These are phyloP conservation scores for Kwoniella mangroviensis DNA, from an alignment of 768 basidiomycete genomes.

Conservation along the genomic window DNA sequence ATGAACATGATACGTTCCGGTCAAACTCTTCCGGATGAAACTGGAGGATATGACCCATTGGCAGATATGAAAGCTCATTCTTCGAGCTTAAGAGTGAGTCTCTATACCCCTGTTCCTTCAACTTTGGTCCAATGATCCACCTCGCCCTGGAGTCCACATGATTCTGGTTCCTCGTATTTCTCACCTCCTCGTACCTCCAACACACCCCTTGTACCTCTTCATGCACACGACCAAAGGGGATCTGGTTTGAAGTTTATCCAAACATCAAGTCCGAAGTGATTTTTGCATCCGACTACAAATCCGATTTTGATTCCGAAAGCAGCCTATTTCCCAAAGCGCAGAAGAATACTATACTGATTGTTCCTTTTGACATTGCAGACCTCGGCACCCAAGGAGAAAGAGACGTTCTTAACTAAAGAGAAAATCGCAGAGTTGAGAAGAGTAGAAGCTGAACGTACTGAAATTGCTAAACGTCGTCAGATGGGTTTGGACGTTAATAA, in stretches of 20 bases:
- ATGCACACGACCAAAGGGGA: too few relatives aligned
- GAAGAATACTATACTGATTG: background rate
- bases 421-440: constrained; percentile 79
- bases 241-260: too few relatives aligned
- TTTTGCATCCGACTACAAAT: too few relatives aligned
- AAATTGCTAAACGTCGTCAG: constrained; percentile 63
- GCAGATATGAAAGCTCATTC: constrained; percentile 80
- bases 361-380: constrained; percentile 13
- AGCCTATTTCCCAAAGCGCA: background rate
- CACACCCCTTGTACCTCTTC: too few relatives aligned
- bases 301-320: background rate
- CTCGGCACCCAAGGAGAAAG: constrained; percentile 63
- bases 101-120: background rate
- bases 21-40: constrained; percentile 73
- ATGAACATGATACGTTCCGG: constrained; percentile 86
- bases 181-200: too few relatives aligned
- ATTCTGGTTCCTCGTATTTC: too few relatives aligned
- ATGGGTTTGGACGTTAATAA: constrained; percentile 52
- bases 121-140: too few relatives aligned
- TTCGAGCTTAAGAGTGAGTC: constrained; percentile 71
- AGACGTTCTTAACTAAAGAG: constrained; percentile 76
- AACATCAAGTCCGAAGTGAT: too few relatives aligned
- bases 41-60: constrained; percentile 72
- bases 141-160: too few relatives aligned
- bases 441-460: constrained; percentile 81